These are phyloP conservation scores for Entelexis sorbosivorans DNA, from an alignment of 1,139 yeast genomes.

Conservation along the genomic window DNA sequence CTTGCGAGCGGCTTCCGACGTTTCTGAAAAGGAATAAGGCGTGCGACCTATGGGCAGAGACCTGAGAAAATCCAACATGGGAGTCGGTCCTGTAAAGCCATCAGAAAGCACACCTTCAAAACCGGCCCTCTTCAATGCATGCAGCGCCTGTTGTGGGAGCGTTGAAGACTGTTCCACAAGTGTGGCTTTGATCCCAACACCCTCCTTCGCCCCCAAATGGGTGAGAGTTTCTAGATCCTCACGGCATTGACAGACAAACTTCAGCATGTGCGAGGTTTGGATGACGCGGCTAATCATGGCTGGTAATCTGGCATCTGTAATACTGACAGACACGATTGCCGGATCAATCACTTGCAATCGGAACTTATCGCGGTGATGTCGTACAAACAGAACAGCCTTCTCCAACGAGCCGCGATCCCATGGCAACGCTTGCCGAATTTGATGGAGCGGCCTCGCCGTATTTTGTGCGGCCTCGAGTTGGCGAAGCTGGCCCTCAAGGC, in stretches of 20 bases:
- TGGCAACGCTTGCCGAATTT: background rate
- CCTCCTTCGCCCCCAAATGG: slow-evolving; percentile 15
- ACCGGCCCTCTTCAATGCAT: slow-evolving; percentile 42
- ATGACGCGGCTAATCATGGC: slow-evolving; percentile 44
- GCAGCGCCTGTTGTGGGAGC: slow-evolving; percentile 15
- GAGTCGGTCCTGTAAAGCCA: slow-evolving; percentile 58
- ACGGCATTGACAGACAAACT: slow-evolving; percentile 42
- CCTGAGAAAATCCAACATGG: slow-evolving; percentile 59
- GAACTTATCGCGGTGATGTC: background rate
- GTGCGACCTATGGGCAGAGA: background rate
- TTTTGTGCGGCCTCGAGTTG: background rate
- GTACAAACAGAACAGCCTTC: slow-evolving; percentile 4
- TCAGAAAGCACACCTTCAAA: slow-evolving; percentile 76
- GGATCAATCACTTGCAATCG: slow-evolving; percentile 17
- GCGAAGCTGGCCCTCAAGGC: background rate
- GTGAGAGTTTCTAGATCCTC: slow-evolving; percentile 40
- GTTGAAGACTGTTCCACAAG: background rate
- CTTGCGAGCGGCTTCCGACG: background rate
- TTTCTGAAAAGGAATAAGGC: slow-evolving; percentile 3
- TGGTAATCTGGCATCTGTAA: slow-evolving; percentile 25
- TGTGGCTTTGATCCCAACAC: background rate
- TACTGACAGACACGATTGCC: slow-evolving; percentile 13
- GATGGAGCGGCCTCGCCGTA: background rate
- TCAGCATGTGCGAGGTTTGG: slow-evolving; percentile 43
- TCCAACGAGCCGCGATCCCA: slow-evolving; percentile 4